Evolutionary conservation across 2,329 filamentous ascomycete species (phyloP).

Genomic region (Phyllosticta ampelicida): DNA sequence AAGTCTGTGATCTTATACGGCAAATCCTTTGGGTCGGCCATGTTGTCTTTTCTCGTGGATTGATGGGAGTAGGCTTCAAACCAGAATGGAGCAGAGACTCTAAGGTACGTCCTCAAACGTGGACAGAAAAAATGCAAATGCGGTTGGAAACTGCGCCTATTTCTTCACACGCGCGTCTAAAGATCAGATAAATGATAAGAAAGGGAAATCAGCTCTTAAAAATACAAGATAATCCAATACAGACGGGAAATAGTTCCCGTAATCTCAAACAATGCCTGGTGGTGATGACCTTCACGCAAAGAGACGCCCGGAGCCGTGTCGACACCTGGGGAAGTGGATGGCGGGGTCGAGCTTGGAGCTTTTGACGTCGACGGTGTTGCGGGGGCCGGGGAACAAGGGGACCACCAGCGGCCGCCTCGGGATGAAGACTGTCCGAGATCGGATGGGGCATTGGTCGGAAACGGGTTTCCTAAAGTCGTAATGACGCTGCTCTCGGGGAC

Average conservation of each 20-base stretch:
- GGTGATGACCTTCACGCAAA: neutral
- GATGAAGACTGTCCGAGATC: neutral
- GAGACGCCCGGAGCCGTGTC: neutral
- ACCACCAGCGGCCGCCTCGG: neutral
- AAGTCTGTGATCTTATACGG: constrained; percentile 6
- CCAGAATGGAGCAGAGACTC: neutral
- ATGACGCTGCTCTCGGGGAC: neutral
- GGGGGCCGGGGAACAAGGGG: neutral
- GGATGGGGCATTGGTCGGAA: neutral
- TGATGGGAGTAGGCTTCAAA: neutral
- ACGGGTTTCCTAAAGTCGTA: neutral
- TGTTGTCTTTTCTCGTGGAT: neutral
- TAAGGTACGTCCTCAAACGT: no score
- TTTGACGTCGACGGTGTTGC: neutral
- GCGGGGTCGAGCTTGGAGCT: neutral
- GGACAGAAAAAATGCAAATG: no score
- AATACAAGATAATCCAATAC: neutral
- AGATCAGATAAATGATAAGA: neutral
- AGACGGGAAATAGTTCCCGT: neutral
- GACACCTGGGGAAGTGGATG: neutral
- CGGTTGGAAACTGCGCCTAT: no score
- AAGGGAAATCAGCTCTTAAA: neutral
- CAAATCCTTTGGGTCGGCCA: constrained; percentile 4
- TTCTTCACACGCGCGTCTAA: no score
- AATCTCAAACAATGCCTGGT: neutral